A percentile compares a stretch with the other conserved stretches of the same genome.
These are phyloP conservation scores for Lyophyllum semitale DNA, from an alignment of 768 basidiomycete species.

Conservation along the genomic window DNA sequence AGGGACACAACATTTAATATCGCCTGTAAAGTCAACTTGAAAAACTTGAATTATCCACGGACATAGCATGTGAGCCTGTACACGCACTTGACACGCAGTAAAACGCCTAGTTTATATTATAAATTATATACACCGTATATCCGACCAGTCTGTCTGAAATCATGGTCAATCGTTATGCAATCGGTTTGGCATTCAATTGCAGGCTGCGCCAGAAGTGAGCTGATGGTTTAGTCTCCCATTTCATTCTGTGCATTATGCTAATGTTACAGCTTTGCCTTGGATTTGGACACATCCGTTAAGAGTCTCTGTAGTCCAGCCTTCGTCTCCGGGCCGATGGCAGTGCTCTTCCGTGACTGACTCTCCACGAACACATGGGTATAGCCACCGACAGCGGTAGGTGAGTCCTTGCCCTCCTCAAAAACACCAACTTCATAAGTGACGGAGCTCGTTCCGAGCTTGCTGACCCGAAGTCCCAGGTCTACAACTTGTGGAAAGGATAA, in stretches of 20 bases:
- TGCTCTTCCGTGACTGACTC: constrained; percentile 56
- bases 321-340: constrained; percentile 41
- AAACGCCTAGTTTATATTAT: no score
- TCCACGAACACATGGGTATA: constrained; percentile 89
- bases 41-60: no score
- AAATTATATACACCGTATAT: no score
- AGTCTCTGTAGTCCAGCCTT: constrained; percentile 51
- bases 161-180: no score
- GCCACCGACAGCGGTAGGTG: constrained; percentile 49
- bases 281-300: constrained; percentile 25
- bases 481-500: constrained; percentile 73
- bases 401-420: constrained; percentile 50
- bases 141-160: no score
- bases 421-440: constrained; percentile 82
- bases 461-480: constrained; percentile 70
- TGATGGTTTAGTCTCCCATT: background rate
- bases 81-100: no score
- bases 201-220: background rate
- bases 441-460: constrained; percentile 70
- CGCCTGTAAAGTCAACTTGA: no score
- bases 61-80: no score
- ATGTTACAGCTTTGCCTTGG: constrained; percentile 14
- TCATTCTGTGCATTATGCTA: background rate
- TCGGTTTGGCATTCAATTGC: background rate
- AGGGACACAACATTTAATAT: no score